These are phyloP conservation scores for Lasiosphaeria hispida DNA, from an alignment of 495 filamentous ascomycete species.

Conservation along the genomic window DNA sequence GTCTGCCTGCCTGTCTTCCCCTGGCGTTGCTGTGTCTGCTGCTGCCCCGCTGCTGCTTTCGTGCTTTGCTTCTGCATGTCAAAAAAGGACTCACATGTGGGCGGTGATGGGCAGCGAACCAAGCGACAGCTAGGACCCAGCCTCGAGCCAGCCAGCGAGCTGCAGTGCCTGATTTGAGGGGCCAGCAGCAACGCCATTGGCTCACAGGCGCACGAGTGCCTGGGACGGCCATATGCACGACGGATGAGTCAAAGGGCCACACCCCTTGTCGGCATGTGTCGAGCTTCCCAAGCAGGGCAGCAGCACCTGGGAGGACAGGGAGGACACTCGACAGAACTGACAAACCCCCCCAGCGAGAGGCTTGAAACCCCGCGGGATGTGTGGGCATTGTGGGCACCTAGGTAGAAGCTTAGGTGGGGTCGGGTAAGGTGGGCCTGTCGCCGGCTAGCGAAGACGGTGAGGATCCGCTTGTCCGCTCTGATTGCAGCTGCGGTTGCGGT, in stretches of 20 bases:
- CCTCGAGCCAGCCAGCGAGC: neutral
- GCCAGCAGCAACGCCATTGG: constrained; percentile 19
- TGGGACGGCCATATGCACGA: constrained; percentile 20
- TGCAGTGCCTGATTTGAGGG: constrained; percentile 6
- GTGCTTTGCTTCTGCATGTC: neutral
- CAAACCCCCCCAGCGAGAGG: neutral
- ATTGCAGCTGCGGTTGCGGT: too few species aligned
- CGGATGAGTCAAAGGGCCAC: constrained; percentile 23
- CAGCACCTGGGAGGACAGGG: too few species aligned
- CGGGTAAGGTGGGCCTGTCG: neutral
- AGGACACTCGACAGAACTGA: too few species aligned
- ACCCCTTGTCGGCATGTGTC: constrained; percentile 11
- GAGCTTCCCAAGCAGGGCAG: neutral
- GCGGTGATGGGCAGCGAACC: neutral
- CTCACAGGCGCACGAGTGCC: constrained; percentile 13
- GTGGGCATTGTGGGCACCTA: neutral
- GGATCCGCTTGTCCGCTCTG: too few species aligned
- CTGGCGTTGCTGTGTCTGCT: neutral
- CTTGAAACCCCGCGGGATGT: constrained; percentile 11
- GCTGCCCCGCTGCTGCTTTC: neutral
- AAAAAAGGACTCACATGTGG: neutral
- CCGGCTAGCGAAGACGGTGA: neutral
- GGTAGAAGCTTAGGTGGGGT: neutral
- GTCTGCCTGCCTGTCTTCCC: too few species aligned
- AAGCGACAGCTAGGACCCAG: neutral